Base-by-base conservation (phyloP, 805 yeast genomes). In the Wickerhamomyces mucosus region DNA sequence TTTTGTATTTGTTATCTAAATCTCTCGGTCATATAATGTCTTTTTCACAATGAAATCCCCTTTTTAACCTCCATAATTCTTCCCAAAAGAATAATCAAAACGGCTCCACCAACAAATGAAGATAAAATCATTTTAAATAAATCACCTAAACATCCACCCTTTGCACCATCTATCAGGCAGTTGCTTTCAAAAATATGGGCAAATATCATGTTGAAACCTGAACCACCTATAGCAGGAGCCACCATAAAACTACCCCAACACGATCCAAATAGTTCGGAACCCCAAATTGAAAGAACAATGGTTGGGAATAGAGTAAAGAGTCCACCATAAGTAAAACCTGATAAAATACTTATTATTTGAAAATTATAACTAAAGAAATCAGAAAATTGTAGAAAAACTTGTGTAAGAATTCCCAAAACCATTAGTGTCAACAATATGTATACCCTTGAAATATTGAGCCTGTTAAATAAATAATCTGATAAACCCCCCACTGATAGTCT, bases 211-310 rank as follows among this genome's bases (percentile, higher is more conserved):
- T 94, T 88, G 45, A 69, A 81, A 3, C 71, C 38, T 5, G 80
- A 61, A 2, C 89, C 65, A 2, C 95, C 95, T 3, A 83, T 40
- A 0, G 96, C 95, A 3, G 96, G 95, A 0, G 94, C 92, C 21
- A 82, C 66, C 69, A 85, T 78, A 51, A 85, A 82, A 17, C 80
- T 62, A 3, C 96, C 96, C 84, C 95, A 89, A 2, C 89, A 81
- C 3, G 95, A 81, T 0, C 96, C 97, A 55, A 89, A 74, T 21
- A 82, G 69, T 26, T 81, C 86, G 15, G 81, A 68, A 0, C 96
- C 96, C 86, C 95, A 92, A 3, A 82, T 72, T 4, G 78, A 64
- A 2, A 94, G 78, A 12, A 86, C 73, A 11, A 86, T 65, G 0
- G 95, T 80, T 4, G 98, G 97, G 44, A 75, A 82, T 6, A 84